Base-by-base conservation (phyloP, 345 rosid species). In the Mangifera indica region DNA sequence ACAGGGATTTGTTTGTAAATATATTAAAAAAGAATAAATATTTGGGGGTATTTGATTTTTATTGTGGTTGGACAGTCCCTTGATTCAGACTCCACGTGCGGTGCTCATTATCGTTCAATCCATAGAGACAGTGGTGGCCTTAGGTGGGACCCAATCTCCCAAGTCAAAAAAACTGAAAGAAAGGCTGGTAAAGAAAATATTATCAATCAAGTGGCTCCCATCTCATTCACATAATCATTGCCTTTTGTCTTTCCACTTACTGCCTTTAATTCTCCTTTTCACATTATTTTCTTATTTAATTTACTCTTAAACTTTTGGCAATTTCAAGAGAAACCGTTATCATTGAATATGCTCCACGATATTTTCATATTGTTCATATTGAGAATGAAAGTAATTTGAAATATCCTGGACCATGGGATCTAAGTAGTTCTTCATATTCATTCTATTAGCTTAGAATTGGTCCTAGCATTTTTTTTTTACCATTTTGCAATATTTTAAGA, bases 71-170 rank as follows among this genome's bases (percentile, higher is more conserved):
- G 83, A 71, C 85, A 77, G 84, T 67, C 73, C 72, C 78, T 78
- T 78, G 88, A 71, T 67, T 81, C 87, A 85, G 88, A 84, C 78
- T 81, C 92, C 92, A 88, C 89, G 89, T 88, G 89, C 89, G 88
- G 81, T 76, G 84, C 88, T 85, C 71, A 83, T 76, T 69, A 88
- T 77, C 84, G 71, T 82, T 88, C 88, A 79, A 77, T 84, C 84
- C 80, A 78, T 72, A 71, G 80, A 76, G 85, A 78, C 85, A 75
- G 79, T 60, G 81, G 81, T 78, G 80, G 73, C 61, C 71, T 15
- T 15, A 6, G 1, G 72, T 63, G 52, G 81, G 81, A 14, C 73
- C 81, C 84, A 51, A 22, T 40, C 40, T 18, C 44, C 32, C 66
- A 67, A 76, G 65, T 72, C 71, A 72, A 64, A 70, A 68, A 72